Conservation (phyloP, 1,284 basidiomycete species). For the Moniliophthora roreri region DNA sequence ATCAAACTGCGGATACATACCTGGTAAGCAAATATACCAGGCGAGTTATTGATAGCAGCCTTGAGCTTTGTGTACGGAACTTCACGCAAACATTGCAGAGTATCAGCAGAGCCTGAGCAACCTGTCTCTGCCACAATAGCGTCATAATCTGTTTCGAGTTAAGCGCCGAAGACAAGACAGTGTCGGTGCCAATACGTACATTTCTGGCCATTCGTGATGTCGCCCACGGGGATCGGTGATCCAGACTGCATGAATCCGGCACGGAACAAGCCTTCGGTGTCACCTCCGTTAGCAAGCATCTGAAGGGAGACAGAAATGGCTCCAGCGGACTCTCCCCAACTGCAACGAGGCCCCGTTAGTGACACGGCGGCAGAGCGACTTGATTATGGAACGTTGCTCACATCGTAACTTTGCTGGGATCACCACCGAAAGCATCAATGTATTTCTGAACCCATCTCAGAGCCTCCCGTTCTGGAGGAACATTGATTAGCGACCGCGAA, state of each 20-base stretch:
- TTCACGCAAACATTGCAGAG: slow-evolving; percentile 47
- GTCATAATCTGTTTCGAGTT: slow-evolving; percentile 36
- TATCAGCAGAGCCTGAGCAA: slow-evolving; percentile 40
- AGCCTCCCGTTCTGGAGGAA: slow-evolving; percentile 45
- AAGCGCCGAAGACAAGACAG: not conserved
- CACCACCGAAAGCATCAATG: slow-evolving; percentile 62
- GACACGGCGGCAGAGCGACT: not conserved
- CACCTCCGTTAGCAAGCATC: slow-evolving; percentile 50
- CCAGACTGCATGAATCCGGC: slow-evolving; percentile 55
- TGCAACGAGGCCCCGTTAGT: slow-evolving; percentile 19
- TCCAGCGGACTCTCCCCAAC: slow-evolving; percentile 61
- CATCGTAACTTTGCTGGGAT: slow-evolving; percentile 58
- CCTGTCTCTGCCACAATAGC: slow-evolving; percentile 43
- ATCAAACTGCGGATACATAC: slow-evolving; percentile 25
- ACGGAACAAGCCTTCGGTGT: slow-evolving; percentile 49
- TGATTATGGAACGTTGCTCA: slow-evolving; percentile 25
- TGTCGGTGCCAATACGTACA: slow-evolving; percentile 7
- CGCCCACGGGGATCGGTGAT: slow-evolving; percentile 40
- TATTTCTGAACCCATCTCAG: slow-evolving; percentile 69
- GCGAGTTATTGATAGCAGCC: slow-evolving; percentile 41
- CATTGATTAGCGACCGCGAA: not conserved
- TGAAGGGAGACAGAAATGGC: slow-evolving; percentile 51
- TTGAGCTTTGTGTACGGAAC: slow-evolving; percentile 42
- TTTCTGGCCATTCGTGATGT: slow-evolving; percentile 38
- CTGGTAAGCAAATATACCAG: slow-evolving; percentile 45